Evolutionary conservation across 2,329 filamentous ascomycete genomes (phyloP).

Genomic region (Fusarium nisikadoi): DNA sequence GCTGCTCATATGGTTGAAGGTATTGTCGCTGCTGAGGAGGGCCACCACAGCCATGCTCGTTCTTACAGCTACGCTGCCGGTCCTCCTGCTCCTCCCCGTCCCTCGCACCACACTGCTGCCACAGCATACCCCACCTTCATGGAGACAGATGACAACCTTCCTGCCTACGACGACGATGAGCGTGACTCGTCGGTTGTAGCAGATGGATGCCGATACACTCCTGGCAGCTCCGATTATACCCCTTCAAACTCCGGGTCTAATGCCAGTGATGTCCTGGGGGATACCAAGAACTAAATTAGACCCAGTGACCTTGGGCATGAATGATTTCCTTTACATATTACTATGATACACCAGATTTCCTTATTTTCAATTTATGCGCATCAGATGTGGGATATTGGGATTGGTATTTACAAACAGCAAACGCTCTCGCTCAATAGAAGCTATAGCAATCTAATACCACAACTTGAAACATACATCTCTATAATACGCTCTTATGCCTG

Average conservation of each 20-base stretch:
- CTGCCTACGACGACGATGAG: conserved; percentile 54
- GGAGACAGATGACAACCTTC: conserved; percentile 51
- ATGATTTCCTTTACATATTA: conserved; percentile 22
- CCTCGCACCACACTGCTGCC: conserved; percentile 28
- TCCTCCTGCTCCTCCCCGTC: conserved; percentile 26
- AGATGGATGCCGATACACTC: conserved; percentile 56
- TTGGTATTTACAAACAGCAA: not conserved
- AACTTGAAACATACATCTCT: conserved; percentile 8
- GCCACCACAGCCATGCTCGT: conserved; percentile 22
- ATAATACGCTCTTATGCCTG: not conserved
- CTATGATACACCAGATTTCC: conserved; percentile 30
- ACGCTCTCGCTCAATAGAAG: conserved; percentile 17
- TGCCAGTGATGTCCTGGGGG: conserved; percentile 38
- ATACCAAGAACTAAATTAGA: conserved; percentile 38
- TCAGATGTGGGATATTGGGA: conserved; percentile 11
- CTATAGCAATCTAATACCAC: conserved; percentile 33
- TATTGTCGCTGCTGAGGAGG: conserved; percentile 58
- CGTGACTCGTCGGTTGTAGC: conserved; percentile 52
- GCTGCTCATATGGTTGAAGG: conserved; percentile 59
- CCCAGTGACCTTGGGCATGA: conserved; percentile 9
- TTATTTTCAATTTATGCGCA: conserved; percentile 16
- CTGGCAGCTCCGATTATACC: conserved; percentile 45
- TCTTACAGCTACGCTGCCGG: conserved; percentile 23
- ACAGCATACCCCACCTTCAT: conserved; percentile 39
- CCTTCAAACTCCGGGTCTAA: conserved; percentile 37